Evolutionary conservation across 1,284 basidiomycete genomes (phyloP).

Genomic region (Apiotrichum domesticum): DNA sequence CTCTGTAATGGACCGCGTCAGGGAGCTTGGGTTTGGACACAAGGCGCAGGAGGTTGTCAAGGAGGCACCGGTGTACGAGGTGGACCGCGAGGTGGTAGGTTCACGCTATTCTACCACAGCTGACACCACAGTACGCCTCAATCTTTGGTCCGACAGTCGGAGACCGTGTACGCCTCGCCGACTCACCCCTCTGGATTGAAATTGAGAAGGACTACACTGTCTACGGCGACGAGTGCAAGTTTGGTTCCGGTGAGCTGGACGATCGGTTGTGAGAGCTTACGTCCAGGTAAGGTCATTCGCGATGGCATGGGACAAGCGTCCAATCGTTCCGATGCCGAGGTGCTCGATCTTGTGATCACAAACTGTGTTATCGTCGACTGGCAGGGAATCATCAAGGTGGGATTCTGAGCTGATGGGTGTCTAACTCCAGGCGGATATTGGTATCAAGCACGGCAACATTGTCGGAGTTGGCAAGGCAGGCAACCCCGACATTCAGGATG

Average conservation of each 20-base stretch:
- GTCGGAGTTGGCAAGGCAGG: conserved; percentile 91
- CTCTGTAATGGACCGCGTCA: conserved; percentile 3
- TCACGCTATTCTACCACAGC: neutral
- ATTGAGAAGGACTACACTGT: conserved; percentile 73
- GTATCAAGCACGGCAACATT: conserved; percentile 79
- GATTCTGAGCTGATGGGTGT: neutral
- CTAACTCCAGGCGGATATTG: conserved; percentile 80
- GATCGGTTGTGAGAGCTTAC: no score
- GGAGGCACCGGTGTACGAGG: conserved; percentile 25
- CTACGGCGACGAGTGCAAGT: conserved; percentile 90
- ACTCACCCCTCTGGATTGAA: conserved; percentile 86
- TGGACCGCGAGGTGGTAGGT: conserved; percentile 47
- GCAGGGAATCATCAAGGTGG: conserved; percentile 87
- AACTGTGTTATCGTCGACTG: conserved; percentile 93
- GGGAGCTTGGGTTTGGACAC: conserved; percentile 39
- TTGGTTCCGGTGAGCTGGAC: conserved; percentile 69
- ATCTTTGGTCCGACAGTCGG: conserved; percentile 95
- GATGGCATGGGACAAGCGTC: conserved; percentile 95
- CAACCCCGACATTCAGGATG: conserved; percentile 89
- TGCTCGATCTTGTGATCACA: conserved; percentile 87
- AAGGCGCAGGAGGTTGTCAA: conserved; percentile 32
- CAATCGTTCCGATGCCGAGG: conserved; percentile 59
- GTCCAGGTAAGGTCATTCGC: conserved; percentile 76
- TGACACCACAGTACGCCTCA: conserved; percentile 59
- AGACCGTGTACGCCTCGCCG: conserved; percentile 80